Percentiles rank a stretch among this genome's conserved stretches.
Conservation (phyloP, 352 stramenopile genomes). For the Globisporangium cystogenes region DNA sequence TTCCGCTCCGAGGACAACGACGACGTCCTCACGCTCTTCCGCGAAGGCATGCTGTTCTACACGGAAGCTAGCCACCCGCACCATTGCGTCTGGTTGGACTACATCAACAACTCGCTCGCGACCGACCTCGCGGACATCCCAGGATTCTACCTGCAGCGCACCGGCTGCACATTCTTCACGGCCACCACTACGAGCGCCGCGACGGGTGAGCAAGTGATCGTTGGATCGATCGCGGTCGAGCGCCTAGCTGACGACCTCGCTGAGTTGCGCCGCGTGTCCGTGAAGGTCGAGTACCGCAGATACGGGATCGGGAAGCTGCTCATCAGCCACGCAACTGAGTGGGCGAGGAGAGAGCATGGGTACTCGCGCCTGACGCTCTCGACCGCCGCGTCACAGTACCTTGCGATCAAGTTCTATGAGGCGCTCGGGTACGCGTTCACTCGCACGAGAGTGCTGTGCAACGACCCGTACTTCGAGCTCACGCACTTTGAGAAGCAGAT, state of each 20-base stretch:
- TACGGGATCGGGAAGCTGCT: slow-evolving; percentile 6
- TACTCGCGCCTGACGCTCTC: slow-evolving; percentile 7
- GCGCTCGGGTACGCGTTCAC: slow-evolving; percentile 9
- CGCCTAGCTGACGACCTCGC: not conserved
- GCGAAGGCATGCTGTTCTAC: slow-evolving; percentile 15
- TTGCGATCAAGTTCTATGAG: slow-evolving; percentile 14
- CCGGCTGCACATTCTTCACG: slow-evolving; percentile 25
- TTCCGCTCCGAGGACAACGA: slow-evolving; percentile 7
- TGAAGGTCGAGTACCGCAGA: slow-evolving; percentile 8
- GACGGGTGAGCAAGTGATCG: not conserved
- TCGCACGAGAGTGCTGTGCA: slow-evolving; percentile 3
- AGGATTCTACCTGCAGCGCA: not conserved
- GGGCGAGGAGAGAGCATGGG: not conserved
- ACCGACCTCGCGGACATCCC: slow-evolving; percentile 12
- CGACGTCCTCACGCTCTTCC: slow-evolving; percentile 9
- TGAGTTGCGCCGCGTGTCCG: slow-evolving; percentile 6
- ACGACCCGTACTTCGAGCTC: slow-evolving; percentile 7
- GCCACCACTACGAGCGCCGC: slow-evolving; percentile 6
- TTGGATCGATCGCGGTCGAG: slow-evolving; percentile 11
- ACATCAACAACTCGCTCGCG: slow-evolving; percentile 3
- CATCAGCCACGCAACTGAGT: slow-evolving; percentile 5
- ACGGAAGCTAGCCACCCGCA: slow-evolving; percentile 1
- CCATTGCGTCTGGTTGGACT: slow-evolving; percentile 4
- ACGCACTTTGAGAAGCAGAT: slow-evolving; percentile 11
- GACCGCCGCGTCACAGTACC: slow-evolving; percentile 4